Percentiles rank a stretch among this genome's conserved stretches.
Conservation (phyloP, 2,329 filamentous ascomycete species). For the Dothideomycetidae sp. region DNA sequence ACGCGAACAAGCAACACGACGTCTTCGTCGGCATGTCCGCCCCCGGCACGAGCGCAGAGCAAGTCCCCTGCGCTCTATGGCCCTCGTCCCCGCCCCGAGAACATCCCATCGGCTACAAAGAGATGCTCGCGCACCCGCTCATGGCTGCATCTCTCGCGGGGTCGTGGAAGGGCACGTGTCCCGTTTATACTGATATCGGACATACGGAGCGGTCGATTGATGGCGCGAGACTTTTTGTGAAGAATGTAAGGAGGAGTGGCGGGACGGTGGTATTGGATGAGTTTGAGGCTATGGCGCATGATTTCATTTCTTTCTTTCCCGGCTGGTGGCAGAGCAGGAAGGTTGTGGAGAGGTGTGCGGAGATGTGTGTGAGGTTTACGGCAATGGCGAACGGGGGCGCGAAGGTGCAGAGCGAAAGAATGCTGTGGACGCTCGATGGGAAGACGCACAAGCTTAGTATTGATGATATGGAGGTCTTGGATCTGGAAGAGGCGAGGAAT, state of each 20-base stretch:
- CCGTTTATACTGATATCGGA: constrained; percentile 4
- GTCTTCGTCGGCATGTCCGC: constrained; percentile 1
- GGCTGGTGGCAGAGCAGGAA: constrained; percentile 6
- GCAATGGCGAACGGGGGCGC: too few species aligned
- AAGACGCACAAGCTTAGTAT: too few species aligned
- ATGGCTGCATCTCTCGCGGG: not conserved
- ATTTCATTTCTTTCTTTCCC: constrained; percentile 5
- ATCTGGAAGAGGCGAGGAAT: too few species aligned
- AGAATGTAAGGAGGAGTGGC: not conserved
- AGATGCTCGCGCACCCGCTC: constrained; percentile 5
- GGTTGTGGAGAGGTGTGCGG: not conserved
- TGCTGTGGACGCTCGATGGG: too few species aligned
- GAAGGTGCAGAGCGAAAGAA: too few species aligned
- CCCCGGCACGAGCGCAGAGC: not conserved
- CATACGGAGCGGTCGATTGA: constrained; percentile 2
- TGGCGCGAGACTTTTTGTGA: not conserved
- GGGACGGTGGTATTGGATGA: constrained; percentile 1
- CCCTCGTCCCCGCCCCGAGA: constrained; percentile 4
- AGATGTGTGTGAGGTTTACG: too few species aligned
- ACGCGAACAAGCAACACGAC: constrained; percentile 1
- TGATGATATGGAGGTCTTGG: too few species aligned
- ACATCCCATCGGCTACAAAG: constrained; percentile 3
- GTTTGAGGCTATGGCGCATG: constrained; percentile 8
- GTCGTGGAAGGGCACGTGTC: constrained; percentile 4
- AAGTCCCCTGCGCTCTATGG: constrained; percentile 2